phyloP scores from a whole-genome alignment of 2,329 filamentous ascomycete genomes.

The Cryphonectria nitschkei region DNA sequence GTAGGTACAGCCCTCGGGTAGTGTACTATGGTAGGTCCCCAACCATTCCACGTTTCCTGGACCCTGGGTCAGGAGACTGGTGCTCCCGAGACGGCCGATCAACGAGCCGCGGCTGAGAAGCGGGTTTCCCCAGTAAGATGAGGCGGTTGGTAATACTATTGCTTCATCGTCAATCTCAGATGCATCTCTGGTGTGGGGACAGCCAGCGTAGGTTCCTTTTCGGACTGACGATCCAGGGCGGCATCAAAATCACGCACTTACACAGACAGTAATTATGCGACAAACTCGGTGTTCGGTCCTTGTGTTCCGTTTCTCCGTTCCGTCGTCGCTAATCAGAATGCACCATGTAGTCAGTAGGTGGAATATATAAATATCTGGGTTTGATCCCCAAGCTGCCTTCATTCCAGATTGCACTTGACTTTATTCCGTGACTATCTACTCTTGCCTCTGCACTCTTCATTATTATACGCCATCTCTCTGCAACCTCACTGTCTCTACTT shows the following conservation, averaged over 20 bases:
- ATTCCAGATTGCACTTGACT: too few species aligned
- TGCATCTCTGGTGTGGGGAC: neutral
- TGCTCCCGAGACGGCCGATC: neutral
- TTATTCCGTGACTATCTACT: neutral
- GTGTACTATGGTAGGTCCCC: neutral
- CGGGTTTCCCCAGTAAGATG: slow-evolving; percentile 13
- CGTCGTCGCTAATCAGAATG: neutral
- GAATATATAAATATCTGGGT: slow-evolving; percentile 24
- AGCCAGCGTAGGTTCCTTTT: slow-evolving; percentile 4
- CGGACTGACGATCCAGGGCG: slow-evolving; percentile 17
- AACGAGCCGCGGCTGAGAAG: neutral
- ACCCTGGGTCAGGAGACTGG: slow-evolving; percentile 12
- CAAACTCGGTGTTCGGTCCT: slow-evolving; percentile 22
- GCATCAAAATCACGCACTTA: slow-evolving; percentile 26
- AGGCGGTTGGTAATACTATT: slow-evolving; percentile 20
- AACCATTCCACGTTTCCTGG: slow-evolving; percentile 9
- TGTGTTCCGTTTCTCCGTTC: slow-evolving; percentile 5
- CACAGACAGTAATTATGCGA: slow-evolving; percentile 5
- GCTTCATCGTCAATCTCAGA: slow-evolving; percentile 13
- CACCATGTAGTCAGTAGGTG: slow-evolving; percentile 14
- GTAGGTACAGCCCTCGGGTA: neutral
- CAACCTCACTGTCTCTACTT: neutral
- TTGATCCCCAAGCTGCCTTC: neutral
- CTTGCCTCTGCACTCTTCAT: neutral
- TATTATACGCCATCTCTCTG: neutral